Conservation (phyloP, 2,329 filamentous ascomycete species). For the Ophiostoma sp. region DNA sequence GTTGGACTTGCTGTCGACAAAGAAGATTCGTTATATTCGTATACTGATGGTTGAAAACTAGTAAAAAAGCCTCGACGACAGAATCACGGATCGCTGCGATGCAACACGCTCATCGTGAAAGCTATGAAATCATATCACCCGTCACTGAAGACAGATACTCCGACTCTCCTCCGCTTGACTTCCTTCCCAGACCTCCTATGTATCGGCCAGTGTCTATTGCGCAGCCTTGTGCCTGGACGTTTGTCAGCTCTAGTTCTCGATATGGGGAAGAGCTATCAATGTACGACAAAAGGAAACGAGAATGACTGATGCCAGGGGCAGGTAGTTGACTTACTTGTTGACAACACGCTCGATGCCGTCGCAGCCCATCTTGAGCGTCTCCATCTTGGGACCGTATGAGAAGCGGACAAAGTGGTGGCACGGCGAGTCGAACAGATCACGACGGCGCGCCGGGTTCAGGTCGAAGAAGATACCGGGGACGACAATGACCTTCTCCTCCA, state of each 20-base stretch:
- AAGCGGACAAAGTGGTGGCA: slow-evolving; percentile 90
- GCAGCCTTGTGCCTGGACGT: slow-evolving; percentile 6
- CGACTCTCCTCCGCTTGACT: background rate
- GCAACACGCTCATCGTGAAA: background rate
- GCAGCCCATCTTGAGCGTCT: slow-evolving; percentile 72
- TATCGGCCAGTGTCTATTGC: background rate
- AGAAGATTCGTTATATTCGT: background rate
- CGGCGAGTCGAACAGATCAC: slow-evolving; percentile 90
- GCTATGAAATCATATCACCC: background rate
- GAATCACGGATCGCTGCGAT: background rate
- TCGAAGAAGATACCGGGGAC: slow-evolving; percentile 99
- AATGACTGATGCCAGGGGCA: background rate
- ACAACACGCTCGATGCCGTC: slow-evolving; percentile 84
- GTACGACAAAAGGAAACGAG: background rate
- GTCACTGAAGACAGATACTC: background rate
- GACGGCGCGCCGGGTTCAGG: slow-evolving; percentile 82
- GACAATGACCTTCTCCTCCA: slow-evolving; percentile 93
- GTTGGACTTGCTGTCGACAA: background rate
- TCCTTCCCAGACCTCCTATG: background rate
- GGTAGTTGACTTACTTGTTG: slow-evolving; percentile 57
- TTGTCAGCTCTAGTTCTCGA: background rate
- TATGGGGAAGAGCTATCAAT: background rate
- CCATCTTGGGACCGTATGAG: slow-evolving; percentile 81
- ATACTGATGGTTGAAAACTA: background rate
- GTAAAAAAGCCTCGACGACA: background rate